Evolutionary conservation across 2,329 filamentous ascomycete species (phyloP).

Genomic region (Hypocreales sp.): DNA sequence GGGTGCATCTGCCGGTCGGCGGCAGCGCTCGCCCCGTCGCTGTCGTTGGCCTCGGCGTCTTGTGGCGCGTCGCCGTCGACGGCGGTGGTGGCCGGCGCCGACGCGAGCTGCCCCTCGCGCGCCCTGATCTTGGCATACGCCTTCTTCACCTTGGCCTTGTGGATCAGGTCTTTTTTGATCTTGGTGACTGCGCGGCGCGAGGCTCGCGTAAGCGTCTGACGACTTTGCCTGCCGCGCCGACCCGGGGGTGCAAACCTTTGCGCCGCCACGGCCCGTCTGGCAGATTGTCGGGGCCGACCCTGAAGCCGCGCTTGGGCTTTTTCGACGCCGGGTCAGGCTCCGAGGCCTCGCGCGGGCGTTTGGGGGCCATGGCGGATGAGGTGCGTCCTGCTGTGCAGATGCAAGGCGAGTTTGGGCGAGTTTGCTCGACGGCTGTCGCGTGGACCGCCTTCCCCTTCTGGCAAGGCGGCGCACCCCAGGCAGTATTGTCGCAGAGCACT

Average conservation of each 20-base stretch:
- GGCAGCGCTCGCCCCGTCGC: conserved; percentile 5
- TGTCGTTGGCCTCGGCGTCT: conserved; percentile 5
- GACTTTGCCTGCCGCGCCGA: not conserved
- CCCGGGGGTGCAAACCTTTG: conserved; percentile 39
- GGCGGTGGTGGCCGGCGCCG: conserved; percentile 3
- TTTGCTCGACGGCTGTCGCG: too few relatives aligned
- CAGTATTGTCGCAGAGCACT: too few relatives aligned
- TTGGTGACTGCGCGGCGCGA: conserved; percentile 47
- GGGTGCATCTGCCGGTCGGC: conserved; percentile 17
- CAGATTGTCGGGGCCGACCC: conserved; percentile 75
- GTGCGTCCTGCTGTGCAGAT: too few relatives aligned
- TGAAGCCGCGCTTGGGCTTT: conserved; percentile 56
- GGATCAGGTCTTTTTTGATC: conserved; percentile 78
- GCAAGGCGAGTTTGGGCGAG: too few relatives aligned
- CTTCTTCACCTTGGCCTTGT: conserved; percentile 88
- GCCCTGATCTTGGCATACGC: conserved; percentile 77
- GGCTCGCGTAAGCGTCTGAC: conserved; percentile 6
- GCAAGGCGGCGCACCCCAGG: too few relatives aligned
- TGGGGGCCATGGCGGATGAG: conserved; percentile 13
- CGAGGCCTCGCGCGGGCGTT: conserved; percentile 13
- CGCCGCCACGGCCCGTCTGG: conserved; percentile 80
- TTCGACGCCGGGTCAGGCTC: conserved; percentile 24
- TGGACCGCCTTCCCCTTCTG: too few relatives aligned
- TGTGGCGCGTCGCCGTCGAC: conserved; percentile 1
- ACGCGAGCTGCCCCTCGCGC: conserved; percentile 15